A percentile compares a stretch with the other conserved stretches of the same genome.
These are phyloP conservation scores for Paecilomyces sp. DNA, from an alignment of 2,329 filamentous ascomycete species.

Conservation along the genomic window DNA sequence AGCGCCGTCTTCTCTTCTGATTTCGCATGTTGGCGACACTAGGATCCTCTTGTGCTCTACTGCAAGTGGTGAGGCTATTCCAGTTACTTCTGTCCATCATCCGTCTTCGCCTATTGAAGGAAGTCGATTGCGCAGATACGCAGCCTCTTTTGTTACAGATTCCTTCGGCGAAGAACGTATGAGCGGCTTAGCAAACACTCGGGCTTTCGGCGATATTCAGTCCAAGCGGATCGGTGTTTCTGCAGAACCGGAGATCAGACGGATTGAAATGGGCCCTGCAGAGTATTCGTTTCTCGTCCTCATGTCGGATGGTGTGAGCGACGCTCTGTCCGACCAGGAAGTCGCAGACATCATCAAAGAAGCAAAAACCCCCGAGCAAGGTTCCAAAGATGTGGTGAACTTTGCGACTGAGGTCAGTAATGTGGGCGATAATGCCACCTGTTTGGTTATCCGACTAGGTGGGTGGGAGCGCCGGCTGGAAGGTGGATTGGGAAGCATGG, in stretches of 20 bases:
- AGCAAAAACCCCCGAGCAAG: slow-evolving; percentile 82
- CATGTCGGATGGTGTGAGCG: slow-evolving; percentile 81
- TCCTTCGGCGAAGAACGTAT: slow-evolving; percentile 97
- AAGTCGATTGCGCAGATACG: slow-evolving; percentile 75
- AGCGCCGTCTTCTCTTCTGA: slow-evolving; percentile 72
- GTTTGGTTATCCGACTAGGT: slow-evolving; percentile 55
- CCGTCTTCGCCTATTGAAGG: slow-evolving; percentile 81
- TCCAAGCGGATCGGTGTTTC: slow-evolving; percentile 90
- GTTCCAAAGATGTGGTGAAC: slow-evolving; percentile 66
- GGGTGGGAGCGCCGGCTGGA: slow-evolving; percentile 61
- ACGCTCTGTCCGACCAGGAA: slow-evolving; percentile 82
- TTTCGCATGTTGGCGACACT: slow-evolving; percentile 90
- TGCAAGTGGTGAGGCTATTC: slow-evolving; percentile 67
- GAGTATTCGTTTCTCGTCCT: slow-evolving; percentile 87
- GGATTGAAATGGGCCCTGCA: slow-evolving; percentile 70
- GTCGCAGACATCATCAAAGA: slow-evolving; percentile 96
- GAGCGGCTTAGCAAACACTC: slow-evolving; percentile 84
- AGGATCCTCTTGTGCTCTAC: slow-evolving; percentile 86
- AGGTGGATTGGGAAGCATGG: slow-evolving; percentile 79
- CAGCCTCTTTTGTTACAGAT: slow-evolving; percentile 82
- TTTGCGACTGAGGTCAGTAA: slow-evolving; percentile 80
- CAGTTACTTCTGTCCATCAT: slow-evolving; percentile 86
- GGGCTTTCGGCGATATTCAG: slow-evolving; percentile 86
- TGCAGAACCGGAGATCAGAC: slow-evolving; percentile 82
- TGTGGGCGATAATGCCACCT: slow-evolving; percentile 58